Base-by-base conservation (phyloP, 441 rosid species). In the Kokia cookei region DNA sequence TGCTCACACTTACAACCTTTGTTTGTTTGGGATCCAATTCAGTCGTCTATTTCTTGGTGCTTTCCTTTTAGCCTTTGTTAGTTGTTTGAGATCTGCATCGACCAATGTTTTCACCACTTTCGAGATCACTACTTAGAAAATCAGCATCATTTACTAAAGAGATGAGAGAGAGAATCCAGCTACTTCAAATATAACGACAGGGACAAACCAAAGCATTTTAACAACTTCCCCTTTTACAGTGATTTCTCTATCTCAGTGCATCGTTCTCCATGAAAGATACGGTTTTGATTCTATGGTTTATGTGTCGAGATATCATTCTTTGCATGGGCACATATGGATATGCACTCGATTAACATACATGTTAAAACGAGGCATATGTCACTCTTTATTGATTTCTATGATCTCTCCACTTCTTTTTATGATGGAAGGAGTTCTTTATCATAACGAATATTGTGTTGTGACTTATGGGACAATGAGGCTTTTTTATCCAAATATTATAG, bases 1-100 rank as follows among this genome's bases (percentile, higher is more conserved):
- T 15, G 26, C 5, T 70, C 17, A 84, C 88, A n/a, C 67, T 10
- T 69, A 85, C 88, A 73, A 72, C 73, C 32, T 80, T 71, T 3
- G 79, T n/a, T 14, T 73, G 84, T 29, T 77, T 80, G 59, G 75
- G 78, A 47, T 84, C 80, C 2, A 83, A 63, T 72, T 89, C 91
- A 2, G 87, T 81, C 93, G 53, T 48, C 14, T 15, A 24, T 27
- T 73, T 11, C 50, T 17, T 64, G n/a, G 15, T 24, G 29, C 62
- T 13, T 71, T 84, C 88, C 62, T 13, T 71, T 84, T 87, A 73
- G 72, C 73, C 45, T 79, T 71, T 2, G 79, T 22, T 12, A n/a
- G 42, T 43, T 73, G 85, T 26, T 78, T 80, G 58, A 76, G 76
- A 48, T 84, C 77, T 2, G 82, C 60, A 67, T 89, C 91, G 2